These are phyloP conservation scores for Solanum hybrid DNA, from an alignment of 305 asterid genomes.

Conservation along the genomic window DNA sequence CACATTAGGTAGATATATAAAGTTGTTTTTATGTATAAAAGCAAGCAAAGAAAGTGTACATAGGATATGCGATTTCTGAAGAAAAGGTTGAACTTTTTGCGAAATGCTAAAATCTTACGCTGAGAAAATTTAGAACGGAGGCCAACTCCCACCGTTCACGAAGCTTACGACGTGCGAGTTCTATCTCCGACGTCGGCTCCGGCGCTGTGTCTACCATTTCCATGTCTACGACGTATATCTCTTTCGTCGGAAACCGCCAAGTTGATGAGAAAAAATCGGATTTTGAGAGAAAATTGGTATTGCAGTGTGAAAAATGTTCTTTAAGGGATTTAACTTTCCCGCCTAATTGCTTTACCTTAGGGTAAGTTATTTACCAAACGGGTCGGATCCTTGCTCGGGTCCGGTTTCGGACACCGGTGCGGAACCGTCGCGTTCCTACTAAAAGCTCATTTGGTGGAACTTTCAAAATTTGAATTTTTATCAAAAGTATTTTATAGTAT, in stretches of 20 bases:
- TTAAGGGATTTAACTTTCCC: constrained; percentile 7
- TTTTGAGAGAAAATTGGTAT: not conserved
- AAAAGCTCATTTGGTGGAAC: not conserved
- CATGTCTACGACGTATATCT: constrained; percentile 14
- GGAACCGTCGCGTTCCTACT: not conserved
- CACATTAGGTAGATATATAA: not conserved
- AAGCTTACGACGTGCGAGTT: constrained; percentile 35
- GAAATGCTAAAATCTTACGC: constrained; percentile 28
- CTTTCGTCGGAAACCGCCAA: constrained; percentile 11
- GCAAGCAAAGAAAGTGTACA: not conserved
- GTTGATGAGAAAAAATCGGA: not conserved
- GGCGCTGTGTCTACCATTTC: constrained; percentile 17
- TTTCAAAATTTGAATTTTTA: not conserved
- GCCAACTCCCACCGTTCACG: constrained; percentile 92
- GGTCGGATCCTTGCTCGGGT: not conserved
- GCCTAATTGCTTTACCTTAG: constrained; percentile 1
- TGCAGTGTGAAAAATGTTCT: not conserved
- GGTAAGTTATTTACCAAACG: not conserved
- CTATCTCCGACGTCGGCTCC: constrained; percentile 17
- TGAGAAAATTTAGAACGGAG: constrained; percentile 79
- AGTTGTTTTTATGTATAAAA: not conserved
- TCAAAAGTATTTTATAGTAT: not conserved
- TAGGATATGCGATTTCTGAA: not conserved
- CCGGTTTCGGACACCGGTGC: not conserved
- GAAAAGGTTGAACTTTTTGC: not conserved